Percentiles rank a stretch among this genome's conserved stretches.
These are phyloP conservation scores for Grosmannia penicillata DNA, from an alignment of 2,329 filamentous ascomycete genomes.

Conservation along the genomic window DNA sequence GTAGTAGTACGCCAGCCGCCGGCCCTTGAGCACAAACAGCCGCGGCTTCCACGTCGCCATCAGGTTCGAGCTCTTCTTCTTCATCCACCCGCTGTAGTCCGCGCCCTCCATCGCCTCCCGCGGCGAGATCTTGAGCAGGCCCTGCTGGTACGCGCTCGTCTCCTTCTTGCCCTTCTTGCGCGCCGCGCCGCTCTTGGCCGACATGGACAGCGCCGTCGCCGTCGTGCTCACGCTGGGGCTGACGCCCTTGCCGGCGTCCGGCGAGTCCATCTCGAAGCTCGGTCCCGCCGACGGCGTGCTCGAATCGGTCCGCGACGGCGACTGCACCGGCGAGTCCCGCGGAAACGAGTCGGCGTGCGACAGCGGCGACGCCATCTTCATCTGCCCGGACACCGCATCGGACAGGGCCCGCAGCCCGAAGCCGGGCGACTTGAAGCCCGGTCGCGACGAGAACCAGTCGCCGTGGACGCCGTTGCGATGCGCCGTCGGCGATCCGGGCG, in stretches of 20 bases:
- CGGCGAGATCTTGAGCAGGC: constrained; percentile 66
- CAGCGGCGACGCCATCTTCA: constrained; percentile 32
- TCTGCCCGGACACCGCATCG: constrained; percentile 46
- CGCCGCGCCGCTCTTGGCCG: constrained; percentile 24
- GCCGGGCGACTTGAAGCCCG: constrained; percentile 32
- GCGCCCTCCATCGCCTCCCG: constrained; percentile 72
- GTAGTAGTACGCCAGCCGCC: constrained; percentile 90
- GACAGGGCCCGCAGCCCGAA: constrained; percentile 75
- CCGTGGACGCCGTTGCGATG: constrained; percentile 29
- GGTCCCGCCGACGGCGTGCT: constrained; percentile 48
- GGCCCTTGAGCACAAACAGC: constrained; percentile 85
- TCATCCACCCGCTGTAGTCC: constrained; percentile 98
- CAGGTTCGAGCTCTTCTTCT: constrained; percentile 89
- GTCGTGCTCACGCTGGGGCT: constrained; percentile 34
- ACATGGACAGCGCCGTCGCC: constrained; percentile 30
- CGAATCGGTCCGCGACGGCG: constrained; percentile 64
- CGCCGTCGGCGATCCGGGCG: constrained; percentile 26
- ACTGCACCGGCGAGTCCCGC: constrained; percentile 40
- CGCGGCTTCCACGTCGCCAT: constrained; percentile 98
- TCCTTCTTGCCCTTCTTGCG: constrained; percentile 77
- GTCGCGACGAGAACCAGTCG: constrained; percentile 41
- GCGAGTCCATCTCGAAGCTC: constrained; percentile 69
- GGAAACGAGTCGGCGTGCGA: constrained; percentile 34
- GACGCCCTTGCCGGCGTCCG: constrained; percentile 50
- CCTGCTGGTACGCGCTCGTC: constrained; percentile 85